Base-by-base conservation (phyloP, 352 stramenopile species). In the Globisporangium paddicum region DNA sequence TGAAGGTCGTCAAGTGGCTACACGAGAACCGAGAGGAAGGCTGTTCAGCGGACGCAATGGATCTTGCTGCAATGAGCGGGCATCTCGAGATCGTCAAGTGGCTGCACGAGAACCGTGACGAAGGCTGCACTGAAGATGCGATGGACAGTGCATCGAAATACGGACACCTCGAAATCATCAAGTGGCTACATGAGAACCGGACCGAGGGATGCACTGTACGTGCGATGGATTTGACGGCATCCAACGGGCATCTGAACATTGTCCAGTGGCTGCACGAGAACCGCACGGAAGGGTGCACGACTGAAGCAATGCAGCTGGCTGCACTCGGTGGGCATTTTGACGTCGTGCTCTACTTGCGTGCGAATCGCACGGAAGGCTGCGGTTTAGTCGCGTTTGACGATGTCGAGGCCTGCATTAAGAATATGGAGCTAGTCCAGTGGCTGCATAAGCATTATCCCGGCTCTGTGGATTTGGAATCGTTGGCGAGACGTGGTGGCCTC, bases 1-100 rank as follows among this genome's bases (percentile, higher is more conserved):
- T 55, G 18, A n/a, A 55, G 2, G 48, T 55, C 6, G 48, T 40
- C 9, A 42, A 42, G 48, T 55, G 48, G 48, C 28, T 55, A 16
- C 18, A 21, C 7, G 21, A 14, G 2, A 55, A 55, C 21, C 48
- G 48, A 30, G 28, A 37, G 3, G 48, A 55, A 30, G 48, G 48
- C 13, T 55, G 48, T 10, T 30, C 48, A 2, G n/a, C 1, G 2
- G 7, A 55, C 13, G 48, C 48, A 18, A 55, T 55, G 48, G 30
- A 55, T 7, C 4, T 23, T 9, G 48, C 48, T 55, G 48, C 48
- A 3, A 42, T 13, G 21, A 41, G 28, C 9, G 34, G 34, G 16
- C 48, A n/a, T n/a, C n/a, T n/a, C n/a, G n/a, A n/a, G n/a, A n/a
- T n/a, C n/a, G n/a, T n/a, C n/a, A n/a, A n/a, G n/a, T n/a, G n/a